Evolutionary conservation across 441 rosid species (phyloP).

Genomic region (Pelargonium cotyledonis): DNA sequence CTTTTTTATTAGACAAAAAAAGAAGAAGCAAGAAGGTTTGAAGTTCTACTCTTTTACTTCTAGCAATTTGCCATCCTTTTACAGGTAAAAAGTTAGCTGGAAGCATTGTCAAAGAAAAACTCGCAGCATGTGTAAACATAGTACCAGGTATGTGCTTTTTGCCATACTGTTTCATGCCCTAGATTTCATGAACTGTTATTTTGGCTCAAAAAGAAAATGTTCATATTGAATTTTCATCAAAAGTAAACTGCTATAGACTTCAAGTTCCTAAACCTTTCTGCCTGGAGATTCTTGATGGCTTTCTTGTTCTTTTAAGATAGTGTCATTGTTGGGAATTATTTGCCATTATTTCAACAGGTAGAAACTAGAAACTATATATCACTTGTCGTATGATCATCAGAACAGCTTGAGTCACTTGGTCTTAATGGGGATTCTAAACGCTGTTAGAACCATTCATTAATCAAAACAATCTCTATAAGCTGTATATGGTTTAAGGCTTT

Average conservation of each 20-base stretch:
- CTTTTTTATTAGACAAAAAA: no score
- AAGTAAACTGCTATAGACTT: not conserved
- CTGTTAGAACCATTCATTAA: not conserved
- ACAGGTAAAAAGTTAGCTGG: conserved; percentile 76
- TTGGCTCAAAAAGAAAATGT: not conserved
- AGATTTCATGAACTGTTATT: not conserved
- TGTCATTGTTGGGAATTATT: not conserved
- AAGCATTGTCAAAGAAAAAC: conserved; percentile 61
- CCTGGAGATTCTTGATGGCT: not conserved
- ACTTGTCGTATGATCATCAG: no score
- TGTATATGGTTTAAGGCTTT: not conserved
- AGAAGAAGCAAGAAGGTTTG: no score
- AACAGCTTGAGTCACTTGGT: no score
- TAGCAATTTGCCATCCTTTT: no score
- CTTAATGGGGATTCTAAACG: no score
- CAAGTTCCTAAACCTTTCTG: not conserved
- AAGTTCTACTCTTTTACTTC: no score
- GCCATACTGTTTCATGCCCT: not conserved
- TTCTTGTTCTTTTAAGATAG: no score
- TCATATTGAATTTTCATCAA: not conserved
- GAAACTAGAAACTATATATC: not conserved
- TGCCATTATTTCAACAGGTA: not conserved
- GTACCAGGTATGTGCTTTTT: conserved; percentile 44
- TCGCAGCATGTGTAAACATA: conserved; percentile 79
- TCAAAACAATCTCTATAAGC: not conserved